Evolutionary conservation across 2,329 filamentous ascomycete genomes (phyloP), one percentile per base, ranked within the genome.

Genomic region (Aspergillus novofumigatus): DNA sequence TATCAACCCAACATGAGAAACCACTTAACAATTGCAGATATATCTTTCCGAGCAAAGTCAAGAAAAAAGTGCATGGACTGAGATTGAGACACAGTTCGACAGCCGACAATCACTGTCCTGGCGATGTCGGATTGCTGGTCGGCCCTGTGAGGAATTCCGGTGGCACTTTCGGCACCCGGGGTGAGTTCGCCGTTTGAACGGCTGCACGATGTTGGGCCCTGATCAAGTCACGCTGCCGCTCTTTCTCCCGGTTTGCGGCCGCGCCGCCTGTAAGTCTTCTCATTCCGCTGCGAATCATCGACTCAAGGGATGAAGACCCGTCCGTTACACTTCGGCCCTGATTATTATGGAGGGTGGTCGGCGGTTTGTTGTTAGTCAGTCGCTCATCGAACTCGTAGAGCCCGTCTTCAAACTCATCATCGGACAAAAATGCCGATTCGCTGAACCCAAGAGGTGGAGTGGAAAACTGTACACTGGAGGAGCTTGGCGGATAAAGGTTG

Each of bases 301-400:
- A 75, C 55, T 78, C 77, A 4, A 79, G 62, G 3, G 75, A 76
- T n/a, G 77, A 75, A 0, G 76, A 69, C 0, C 74, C 72, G 26
- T 77, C 76, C 0, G 70, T 70, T n/a, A 64, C 70, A 56, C 67
- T 74, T 54, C 68, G 73, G 45, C 67, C 59, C 57, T 67, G 70
- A 7, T 62, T 60, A 28, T 62, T 57, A 53, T 58, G 62, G 47
- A 58, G 62, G 11, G 63, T 57, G 4, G 65, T 62, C 47, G 67
- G 51, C 35, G 65, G 58, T 52, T 66, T 64, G 55, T 64, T 66
- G 55, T 62, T 62, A 11, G 63, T 49, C 53, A 75, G 64, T 54
- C 87, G 86, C 64, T 96, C 92, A 62, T 91, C 87, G 0, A 89
- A 85, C 71, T 97, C 93, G 0, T 91, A 96, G 64, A 93, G 88